Base-by-base conservation (phyloP, 169 alveolate species). In the Plasmodium coatneyi region DNA sequence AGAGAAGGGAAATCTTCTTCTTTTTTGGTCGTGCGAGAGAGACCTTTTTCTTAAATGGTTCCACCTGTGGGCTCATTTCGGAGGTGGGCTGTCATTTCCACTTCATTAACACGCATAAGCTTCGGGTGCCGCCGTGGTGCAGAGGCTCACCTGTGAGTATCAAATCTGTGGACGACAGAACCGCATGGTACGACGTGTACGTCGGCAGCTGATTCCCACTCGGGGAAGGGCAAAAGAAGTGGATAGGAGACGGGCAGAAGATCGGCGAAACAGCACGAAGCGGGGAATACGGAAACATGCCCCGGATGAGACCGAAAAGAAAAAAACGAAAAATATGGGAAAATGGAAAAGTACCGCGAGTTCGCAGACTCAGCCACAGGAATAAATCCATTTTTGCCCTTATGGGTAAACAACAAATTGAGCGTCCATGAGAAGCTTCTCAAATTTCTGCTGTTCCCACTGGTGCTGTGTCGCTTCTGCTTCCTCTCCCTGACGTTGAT, bases 301-400 rank as follows among this genome's bases (percentile, higher is more conserved):
- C 54, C 54, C 54, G 54, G 54, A 10, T 43, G 54, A 43, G 16
- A 43, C n/a, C n/a, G 12, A 41, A 7, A 41, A 4, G 46, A 14
- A 79, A 79, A 0, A 79, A 79, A 22, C 6, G 0, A 25, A 79
- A 83, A 83, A 83, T 30, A 84, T 84, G 93, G 93, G 39, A 86
- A 95, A 95, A 86, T 86, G 93, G 93, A 86, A 86, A 95, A 95
- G 56, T 95, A 82, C 66, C 72, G 95, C 14, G 96, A 95, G 80
- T 95, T 95, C 60, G 84, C 96, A 22, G 96, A 95, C 49, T 84
- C 79, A n/a, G 92, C 96, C 14, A 95, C 96, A 36, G 96, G 96
- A n/a, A 92, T 95, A 54, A 95, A 95, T 25, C 96, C 96, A 34
- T 95, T 82, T 71, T 89, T 95, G 41, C 96, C 96, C 32, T 54